These are phyloP conservation scores for Ephemerocybe angulata DNA, from an alignment of 768 basidiomycete species.

Conservation along the genomic window DNA sequence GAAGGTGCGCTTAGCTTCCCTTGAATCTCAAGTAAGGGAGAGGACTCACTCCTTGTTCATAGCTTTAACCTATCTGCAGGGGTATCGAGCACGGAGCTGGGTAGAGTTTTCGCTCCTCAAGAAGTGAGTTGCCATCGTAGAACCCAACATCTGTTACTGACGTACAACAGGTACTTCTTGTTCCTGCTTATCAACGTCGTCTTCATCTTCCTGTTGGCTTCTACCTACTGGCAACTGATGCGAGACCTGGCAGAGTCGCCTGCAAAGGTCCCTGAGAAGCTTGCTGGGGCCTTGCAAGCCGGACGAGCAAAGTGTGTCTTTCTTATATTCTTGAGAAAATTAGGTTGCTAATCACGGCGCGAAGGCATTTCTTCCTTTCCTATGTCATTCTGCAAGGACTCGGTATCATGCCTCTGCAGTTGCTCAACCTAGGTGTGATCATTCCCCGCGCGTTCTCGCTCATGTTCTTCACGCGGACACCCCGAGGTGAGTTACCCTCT, in stretches of 20 bases:
- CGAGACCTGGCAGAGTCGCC: constrained; percentile 92
- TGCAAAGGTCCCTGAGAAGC: constrained; percentile 89
- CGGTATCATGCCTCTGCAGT: constrained; percentile 93
- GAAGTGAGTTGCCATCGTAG: constrained; percentile 64
- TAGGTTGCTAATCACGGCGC: constrained; percentile 7
- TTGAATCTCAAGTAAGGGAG: neutral
- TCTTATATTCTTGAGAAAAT: constrained; percentile 8
- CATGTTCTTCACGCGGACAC: constrained; percentile 80
- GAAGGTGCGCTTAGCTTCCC: constrained; percentile 69
- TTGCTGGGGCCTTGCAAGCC: constrained; percentile 78
- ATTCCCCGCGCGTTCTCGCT: constrained; percentile 75
- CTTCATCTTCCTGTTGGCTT: constrained; percentile 89
- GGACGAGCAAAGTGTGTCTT: constrained; percentile 61
- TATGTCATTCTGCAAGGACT: constrained; percentile 88
- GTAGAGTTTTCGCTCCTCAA: constrained; percentile 89
- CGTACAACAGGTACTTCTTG: constrained; percentile 74
- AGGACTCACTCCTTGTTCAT: neutral
- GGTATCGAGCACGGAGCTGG: constrained; percentile 85
- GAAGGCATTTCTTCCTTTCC: constrained; percentile 81
- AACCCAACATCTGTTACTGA: neutral
- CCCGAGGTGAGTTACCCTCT: constrained; percentile 59
- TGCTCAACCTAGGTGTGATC: constrained; percentile 87
- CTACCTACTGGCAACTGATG: constrained; percentile 88
- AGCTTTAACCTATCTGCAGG: constrained; percentile 86
- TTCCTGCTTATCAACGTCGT: constrained; percentile 91